Base-by-base conservation (phyloP, 331 rosid species). In the Stylosanthes scabra region DNA sequence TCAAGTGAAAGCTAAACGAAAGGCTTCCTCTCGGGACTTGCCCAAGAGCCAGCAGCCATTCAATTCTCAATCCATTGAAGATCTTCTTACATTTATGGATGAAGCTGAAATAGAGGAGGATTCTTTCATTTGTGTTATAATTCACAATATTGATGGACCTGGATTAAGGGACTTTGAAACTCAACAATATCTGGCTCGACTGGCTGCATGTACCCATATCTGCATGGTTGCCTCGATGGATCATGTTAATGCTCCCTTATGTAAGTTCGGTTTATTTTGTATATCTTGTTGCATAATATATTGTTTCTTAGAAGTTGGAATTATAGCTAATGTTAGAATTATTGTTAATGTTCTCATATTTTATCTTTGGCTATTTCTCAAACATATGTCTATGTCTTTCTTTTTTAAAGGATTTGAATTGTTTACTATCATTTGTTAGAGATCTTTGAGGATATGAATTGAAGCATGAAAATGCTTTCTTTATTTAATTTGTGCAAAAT, bases 101-200 rank as follows among this genome's bases (percentile, higher is more conserved):
- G 89, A 79, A 75, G 85, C 64, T 12, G 82, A 86, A 40, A 74
- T 61, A 69, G 91, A 78, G 63, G 88, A 85, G 15, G 61, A 29
- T 64, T 80, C 79, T 78, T 79, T 88, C 68, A 70, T 91, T 47
- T 89, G 89, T 72, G 78, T 94, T 66, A 74, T 88, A 63, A 69
- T 91, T 77, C 93, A 94, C 85, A 94, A 94, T 84, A 91, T 94
- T 45, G 97, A 94, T 68, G 99, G 97, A 41, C 96, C 97, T 25
- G 97, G 90, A 50, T 81, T 90, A 77, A 86, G 99, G 75, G 99
- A 94, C 77, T 71, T 85, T 20, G 97, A 91, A 72, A 87, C 86
- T 64, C 97, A 89, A 77, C 96, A 87, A 63, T 83, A 77, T 83
- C 92, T 91, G 59, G 93, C 90, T 41, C 89, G 86, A 64, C 81